phyloP scores from a whole-genome alignment of 805 yeast genomes.

The Candida railenensis region DNA sequence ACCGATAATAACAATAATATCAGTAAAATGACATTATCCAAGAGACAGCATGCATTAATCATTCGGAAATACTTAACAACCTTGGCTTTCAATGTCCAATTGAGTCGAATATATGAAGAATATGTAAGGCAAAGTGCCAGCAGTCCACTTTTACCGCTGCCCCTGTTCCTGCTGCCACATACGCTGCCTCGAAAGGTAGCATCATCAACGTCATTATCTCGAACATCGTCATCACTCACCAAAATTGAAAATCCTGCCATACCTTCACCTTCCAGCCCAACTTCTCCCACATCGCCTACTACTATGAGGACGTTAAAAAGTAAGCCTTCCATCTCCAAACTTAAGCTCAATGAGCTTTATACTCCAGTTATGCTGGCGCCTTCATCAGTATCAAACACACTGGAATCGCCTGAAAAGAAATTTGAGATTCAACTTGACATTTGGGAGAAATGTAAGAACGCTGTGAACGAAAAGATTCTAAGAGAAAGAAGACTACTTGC shows the following conservation, averaged over 20 bases:
- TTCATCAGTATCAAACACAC: background rate
- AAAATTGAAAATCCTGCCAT: constrained; percentile 3
- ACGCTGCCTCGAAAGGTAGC: constrained; percentile 2
- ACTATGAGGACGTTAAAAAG: constrained; percentile 8
- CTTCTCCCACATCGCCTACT: constrained; percentile 8
- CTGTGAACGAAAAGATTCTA: constrained; percentile 22
- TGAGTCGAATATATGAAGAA: constrained; percentile 57
- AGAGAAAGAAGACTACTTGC: constrained; percentile 12
- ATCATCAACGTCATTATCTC: background rate
- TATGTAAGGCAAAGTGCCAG: constrained; percentile 15
- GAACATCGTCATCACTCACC: background rate
- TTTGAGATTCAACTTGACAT: constrained; percentile 15
- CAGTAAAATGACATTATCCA: constrained; percentile 7
- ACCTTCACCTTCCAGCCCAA: constrained; percentile 1
- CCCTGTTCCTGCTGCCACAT: background rate
- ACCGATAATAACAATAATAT: constrained; percentile 27
- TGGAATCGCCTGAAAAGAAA: background rate
- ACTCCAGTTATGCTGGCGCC: constrained; percentile 22
- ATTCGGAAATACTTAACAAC: constrained; percentile 48
- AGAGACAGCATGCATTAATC: constrained; percentile 26
- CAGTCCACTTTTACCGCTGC: constrained; percentile 2
- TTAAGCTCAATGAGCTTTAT: constrained; percentile 21
- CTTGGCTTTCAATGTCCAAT: constrained; percentile 62
- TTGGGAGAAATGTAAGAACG: constrained; percentile 28
- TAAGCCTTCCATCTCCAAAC: constrained; percentile 24